Evolutionary conservation across 768 basidiomycete species (phyloP).

Genomic region (Leccinum rimulosum): DNA sequence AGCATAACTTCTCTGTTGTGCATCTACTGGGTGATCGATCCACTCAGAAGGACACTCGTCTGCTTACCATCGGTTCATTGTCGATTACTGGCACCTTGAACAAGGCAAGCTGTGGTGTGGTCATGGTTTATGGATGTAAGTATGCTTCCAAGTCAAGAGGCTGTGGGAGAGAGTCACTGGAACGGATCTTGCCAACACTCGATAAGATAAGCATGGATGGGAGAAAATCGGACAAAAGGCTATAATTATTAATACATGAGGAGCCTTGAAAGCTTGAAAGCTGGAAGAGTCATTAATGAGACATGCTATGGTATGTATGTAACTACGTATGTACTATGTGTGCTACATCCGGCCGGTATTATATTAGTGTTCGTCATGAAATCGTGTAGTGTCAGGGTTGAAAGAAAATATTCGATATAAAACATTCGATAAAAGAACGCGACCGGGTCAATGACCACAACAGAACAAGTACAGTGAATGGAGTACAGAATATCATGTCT

Average conservation of each 20-base stretch:
- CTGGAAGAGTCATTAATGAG: not conserved
- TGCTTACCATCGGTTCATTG: slow-evolving; percentile 90
- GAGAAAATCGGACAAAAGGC: not conserved
- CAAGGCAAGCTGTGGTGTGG: slow-evolving; percentile 72
- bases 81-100: slow-evolving; percentile 84
- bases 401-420: not conserved
- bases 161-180: not conserved
- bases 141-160: not conserved
- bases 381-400: not conserved
- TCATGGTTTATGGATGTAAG: slow-evolving; percentile 41
- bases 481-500: not conserved
- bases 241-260: not conserved
- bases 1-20: slow-evolving; percentile 65
- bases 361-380: not conserved
- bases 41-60: not conserved
- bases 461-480: not conserved
- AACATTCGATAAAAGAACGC: not conserved
- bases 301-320: not conserved
- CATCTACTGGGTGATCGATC: not conserved
- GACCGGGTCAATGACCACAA: not conserved
- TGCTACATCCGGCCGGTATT: not conserved
- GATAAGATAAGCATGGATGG: slow-evolving; percentile 1
- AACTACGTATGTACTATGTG: not conserved
- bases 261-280: not conserved
- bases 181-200: slow-evolving; percentile 19